Base-by-base conservation (phyloP, 2,329 filamentous ascomycete genomes). In the Fusarium albidum region DNA sequence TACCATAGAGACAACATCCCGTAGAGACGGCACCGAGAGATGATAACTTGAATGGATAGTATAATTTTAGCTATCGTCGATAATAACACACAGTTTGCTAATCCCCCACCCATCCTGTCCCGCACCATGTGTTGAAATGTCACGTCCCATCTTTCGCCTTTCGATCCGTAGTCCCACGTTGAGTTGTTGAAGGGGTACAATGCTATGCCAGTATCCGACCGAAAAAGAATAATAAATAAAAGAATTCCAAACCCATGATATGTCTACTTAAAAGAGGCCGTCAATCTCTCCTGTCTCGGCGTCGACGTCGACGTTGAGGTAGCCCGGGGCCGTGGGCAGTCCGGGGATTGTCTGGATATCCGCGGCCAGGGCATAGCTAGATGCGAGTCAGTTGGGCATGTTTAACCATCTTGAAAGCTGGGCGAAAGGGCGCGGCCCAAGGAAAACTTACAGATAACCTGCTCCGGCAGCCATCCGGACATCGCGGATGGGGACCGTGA, bases 271-370 rank as follows among this genome's bases (percentile, higher is more conserved):
- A 75, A 98, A 99, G 50, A 99, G 83, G 6, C 95, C 90, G 52
- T 91, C 86, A 61, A 94, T 91, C 77, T 94, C 90, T 48, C 90
- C 90, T n/a, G 89, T 93, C 78, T 92, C 89, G 6, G 81, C 76
- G 67, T 94, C 88, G 31, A 89, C 88, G 64, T 97, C 94, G 38
- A 97, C 93, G 68, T 97, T 97, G 57, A 98, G 80, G 71, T 98
- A 98, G 10, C 95, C 95, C 9, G 94, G 95, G 15, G 94, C 94
- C 9, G 95, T 98, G 9, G 94, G 94, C 61, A 99, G 80, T 57
- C 95, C 95, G 12, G 95, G 95, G 61, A 99, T 99, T 2, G 95
- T 99, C 80, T 98, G 95, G 63, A 99, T 98, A 70, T 99, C 95
- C 12, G 95, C 95, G 47, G 95, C 95, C 57, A 98, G 83, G 7